These are phyloP conservation scores for Cystobasidium tubakii DNA, from an alignment of 768 basidiomycete genomes.

Conservation along the genomic window DNA sequence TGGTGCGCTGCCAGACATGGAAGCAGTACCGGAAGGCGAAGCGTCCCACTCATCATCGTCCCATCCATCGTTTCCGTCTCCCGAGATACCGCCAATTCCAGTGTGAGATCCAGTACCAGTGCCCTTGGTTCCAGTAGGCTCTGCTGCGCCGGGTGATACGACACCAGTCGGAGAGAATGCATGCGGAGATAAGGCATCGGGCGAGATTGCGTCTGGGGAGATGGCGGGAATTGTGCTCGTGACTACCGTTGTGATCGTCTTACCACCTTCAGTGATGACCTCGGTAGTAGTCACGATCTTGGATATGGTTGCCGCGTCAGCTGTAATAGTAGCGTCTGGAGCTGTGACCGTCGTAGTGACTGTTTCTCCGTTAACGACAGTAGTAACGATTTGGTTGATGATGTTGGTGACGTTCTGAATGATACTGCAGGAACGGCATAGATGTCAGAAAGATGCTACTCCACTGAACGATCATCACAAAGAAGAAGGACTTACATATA, in stretches of 20 bases:
- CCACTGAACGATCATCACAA: background rate
- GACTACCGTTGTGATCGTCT: background rate
- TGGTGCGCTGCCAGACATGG: background rate
- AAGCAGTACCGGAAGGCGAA: background rate
- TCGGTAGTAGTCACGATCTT: background rate
- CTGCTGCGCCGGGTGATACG: background rate
- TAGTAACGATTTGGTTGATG: slow-evolving; percentile 26
- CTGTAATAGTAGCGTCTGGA: slow-evolving; percentile 11
- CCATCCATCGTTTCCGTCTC: background rate
- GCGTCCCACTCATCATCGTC: background rate
- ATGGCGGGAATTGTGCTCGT: background rate
- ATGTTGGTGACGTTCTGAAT: slow-evolving; percentile 36
- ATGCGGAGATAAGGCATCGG: background rate
- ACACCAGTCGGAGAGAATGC: background rate
- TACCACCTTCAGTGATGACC: background rate
- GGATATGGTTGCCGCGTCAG: background rate
- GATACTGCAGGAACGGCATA: background rate
- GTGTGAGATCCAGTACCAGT: background rate
- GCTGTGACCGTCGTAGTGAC: slow-evolving; percentile 10
- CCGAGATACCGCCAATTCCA: background rate
- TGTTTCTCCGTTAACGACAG: slow-evolving; percentile 2
- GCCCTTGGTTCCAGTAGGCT: background rate
- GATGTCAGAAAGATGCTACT: too few species aligned
- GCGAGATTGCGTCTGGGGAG: background rate
- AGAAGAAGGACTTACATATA: slow-evolving; percentile 13